Percentiles rank a stretch among this genome's conserved stretches.
These are phyloP conservation scores for Cucurbita pepo DNA, from an alignment of 306 rosid genomes.

Conservation along the genomic window DNA sequence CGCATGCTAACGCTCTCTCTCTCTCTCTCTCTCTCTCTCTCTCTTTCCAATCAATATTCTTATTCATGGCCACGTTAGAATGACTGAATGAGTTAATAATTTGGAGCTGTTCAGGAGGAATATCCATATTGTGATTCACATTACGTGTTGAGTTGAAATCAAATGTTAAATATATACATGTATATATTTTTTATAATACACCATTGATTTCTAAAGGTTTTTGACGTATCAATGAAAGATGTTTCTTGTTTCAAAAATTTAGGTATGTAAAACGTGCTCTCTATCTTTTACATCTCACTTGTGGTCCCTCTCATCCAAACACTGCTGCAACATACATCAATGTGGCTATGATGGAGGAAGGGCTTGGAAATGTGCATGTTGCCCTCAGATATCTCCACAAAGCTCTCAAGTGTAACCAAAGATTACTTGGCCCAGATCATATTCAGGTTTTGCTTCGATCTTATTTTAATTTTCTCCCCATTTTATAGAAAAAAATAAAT, in stretches of 20 bases:
- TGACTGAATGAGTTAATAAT: not conserved
- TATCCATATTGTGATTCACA: not conserved
- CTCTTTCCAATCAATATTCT: not conserved
- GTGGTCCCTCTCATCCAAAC: conserved; percentile 98
- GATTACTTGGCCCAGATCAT: conserved; percentile 88
- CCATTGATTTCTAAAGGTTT: not conserved
- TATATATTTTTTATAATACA: too few species aligned
- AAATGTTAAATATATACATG: not conserved
- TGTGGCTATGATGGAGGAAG: conserved; percentile 99
- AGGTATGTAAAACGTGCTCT: conserved; percentile 97
- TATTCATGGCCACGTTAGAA: not conserved
- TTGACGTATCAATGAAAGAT: not conserved
- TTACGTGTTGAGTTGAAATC: not conserved
- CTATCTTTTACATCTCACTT: conserved; percentile 92
- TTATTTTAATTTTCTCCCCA: not conserved
- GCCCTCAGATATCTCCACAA: conserved; percentile 98
- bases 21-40: not conserved
- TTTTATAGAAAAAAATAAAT: not conserved
- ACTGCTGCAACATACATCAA: conserved; percentile 98
- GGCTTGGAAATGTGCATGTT: conserved; percentile 88
- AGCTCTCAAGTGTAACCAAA: conserved; percentile 93
- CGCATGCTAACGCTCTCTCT: not conserved
- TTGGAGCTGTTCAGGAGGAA: not conserved
- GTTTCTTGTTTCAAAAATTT: conserved; percentile 5
- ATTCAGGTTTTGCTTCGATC: conserved; percentile 58